phyloP scores from a whole-genome alignment of 352 stramenopile genomes.

The Phytophthora sp. region DNA sequence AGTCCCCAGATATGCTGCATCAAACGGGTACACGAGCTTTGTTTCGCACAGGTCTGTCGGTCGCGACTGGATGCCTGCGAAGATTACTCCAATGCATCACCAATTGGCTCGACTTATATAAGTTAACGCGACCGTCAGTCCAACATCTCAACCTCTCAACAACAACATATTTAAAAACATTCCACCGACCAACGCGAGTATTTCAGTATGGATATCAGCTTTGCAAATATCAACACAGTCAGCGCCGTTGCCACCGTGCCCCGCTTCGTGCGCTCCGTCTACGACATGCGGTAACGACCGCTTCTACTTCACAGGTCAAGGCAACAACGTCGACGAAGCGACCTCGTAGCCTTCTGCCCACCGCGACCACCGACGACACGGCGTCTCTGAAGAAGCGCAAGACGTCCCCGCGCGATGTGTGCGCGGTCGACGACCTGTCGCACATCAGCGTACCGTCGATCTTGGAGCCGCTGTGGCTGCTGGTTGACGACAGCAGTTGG shows the following conservation, averaged over 20 bases:
- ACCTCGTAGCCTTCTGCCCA: conserved; percentile 1
- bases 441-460: neutral
- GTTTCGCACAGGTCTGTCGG: conserved; percentile 9
- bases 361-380: neutral
- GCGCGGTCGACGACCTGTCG: conserved; percentile 4
- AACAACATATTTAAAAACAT: too few species aligned
- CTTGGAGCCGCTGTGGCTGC: conserved; percentile 8
- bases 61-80: too few species aligned
- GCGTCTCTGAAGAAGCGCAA: conserved; percentile 18
- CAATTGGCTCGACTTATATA: conserved; percentile 20
- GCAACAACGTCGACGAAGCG: conserved; percentile 10
- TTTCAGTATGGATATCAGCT: neutral
- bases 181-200: conserved; percentile 1
- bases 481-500: neutral
- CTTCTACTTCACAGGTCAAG: neutral
- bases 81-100: conserved; percentile 7
- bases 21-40: too few species aligned
- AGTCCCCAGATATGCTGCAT: too few species aligned
- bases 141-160: neutral
- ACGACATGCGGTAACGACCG: conserved; percentile 41
- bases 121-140: neutral
- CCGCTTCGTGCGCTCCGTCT: conserved; percentile 56
- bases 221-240: neutral
- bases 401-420: conserved; percentile 27
- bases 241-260: conserved; percentile 15